Evolutionary conservation across 495 filamentous ascomycete genomes (phyloP).

Genomic region (Cladorrhinum samala): DNA sequence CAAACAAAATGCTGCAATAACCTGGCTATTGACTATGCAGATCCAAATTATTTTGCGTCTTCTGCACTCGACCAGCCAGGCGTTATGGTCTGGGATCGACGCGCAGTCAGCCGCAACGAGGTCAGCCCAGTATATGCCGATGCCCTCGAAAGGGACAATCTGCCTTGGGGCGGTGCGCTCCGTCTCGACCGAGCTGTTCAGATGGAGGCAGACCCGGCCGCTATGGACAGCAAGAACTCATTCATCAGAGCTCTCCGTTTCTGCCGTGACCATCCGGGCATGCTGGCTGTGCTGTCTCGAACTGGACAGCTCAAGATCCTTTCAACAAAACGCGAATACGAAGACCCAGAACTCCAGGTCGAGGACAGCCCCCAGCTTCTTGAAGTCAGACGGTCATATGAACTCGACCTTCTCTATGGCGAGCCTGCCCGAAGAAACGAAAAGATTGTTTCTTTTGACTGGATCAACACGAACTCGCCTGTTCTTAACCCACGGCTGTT

Average conservation of each 20-base stretch:
- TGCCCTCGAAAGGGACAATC: conserved; percentile 40
- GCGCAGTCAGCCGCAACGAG: conserved; percentile 50
- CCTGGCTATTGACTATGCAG: conserved; percentile 78
- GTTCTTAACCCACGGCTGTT: conserved; percentile 59
- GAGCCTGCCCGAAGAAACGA: conserved; percentile 44
- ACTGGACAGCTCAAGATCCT: conserved; percentile 72
- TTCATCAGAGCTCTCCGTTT: conserved; percentile 75
- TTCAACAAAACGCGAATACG: conserved; percentile 59
- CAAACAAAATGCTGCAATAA: conserved; percentile 84
- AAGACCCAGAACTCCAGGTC: conserved; percentile 30
- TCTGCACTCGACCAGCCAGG: conserved; percentile 62
- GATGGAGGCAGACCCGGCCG: conserved; percentile 35
- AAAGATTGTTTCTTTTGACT: conserved; percentile 81
- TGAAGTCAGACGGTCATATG: conserved; percentile 46
- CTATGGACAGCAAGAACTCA: conserved; percentile 43
- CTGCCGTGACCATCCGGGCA: conserved; percentile 64
- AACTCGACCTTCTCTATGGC: conserved; percentile 47
- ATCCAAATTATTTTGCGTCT: conserved; percentile 92
- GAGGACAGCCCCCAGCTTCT: conserved; percentile 44
- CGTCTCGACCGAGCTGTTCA: conserved; percentile 60
- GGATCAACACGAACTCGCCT: conserved; percentile 57
- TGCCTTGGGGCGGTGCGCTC: conserved; percentile 56
- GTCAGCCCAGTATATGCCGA: conserved; percentile 41
- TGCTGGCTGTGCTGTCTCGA: conserved; percentile 68
- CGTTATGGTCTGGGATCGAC: conserved; percentile 85